Conservation (phyloP, 176 grass and related monocot species). For the Oryza longistaminata region DNA sequence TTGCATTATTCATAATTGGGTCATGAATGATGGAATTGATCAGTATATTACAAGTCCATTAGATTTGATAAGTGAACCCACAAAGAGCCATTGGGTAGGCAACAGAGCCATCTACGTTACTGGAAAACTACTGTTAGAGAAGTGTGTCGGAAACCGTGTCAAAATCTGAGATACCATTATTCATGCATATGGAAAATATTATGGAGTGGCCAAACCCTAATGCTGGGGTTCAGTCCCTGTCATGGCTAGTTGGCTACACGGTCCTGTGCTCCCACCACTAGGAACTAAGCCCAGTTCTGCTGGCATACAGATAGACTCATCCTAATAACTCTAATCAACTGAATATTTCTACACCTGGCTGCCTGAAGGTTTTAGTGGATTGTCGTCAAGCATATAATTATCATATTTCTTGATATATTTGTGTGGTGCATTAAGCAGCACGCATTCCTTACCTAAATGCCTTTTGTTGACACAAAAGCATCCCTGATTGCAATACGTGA, state of each 20-base stretch:
- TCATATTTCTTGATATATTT: conserved; percentile 16
- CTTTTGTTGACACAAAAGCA: neutral
- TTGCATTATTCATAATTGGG: too few species aligned
- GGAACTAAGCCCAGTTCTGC: neutral
- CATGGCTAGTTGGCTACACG: neutral
- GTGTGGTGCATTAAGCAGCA: neutral
- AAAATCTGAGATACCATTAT: conserved; percentile 3
- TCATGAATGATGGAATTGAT: too few species aligned
- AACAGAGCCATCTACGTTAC: neutral
- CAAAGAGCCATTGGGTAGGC: too few species aligned
- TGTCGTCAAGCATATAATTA: neutral
- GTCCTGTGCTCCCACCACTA: neutral
- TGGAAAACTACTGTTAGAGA: neutral
- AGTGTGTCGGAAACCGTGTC: neutral
- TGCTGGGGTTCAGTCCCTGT: neutral
- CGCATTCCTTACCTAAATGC: neutral
- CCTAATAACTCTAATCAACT: neutral
- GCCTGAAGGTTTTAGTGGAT: neutral
- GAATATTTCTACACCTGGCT: neutral
- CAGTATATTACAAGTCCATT: too few species aligned
- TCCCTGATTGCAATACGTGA: neutral
- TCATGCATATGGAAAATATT: neutral
- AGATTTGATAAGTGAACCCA: too few species aligned
- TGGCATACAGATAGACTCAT: neutral
- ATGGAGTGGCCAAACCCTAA: conserved; percentile 8